Evolutionary conservation across 202 grass and related monocot genomes (phyloP).

Genomic region (Dendrocalamus latiflorus): DNA sequence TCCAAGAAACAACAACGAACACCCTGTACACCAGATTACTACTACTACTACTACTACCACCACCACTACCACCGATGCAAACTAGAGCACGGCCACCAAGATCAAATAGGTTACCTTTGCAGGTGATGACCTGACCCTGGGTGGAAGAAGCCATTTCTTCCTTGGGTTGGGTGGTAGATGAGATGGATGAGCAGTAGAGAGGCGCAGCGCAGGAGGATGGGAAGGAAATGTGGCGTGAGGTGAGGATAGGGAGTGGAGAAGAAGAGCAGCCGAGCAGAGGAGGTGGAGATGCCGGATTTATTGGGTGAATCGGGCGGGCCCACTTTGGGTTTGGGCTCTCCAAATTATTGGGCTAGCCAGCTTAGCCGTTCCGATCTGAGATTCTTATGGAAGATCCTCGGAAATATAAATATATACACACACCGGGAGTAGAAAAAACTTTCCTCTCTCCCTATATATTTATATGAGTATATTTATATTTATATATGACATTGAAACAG

Average conservation of each 20-base stretch:
- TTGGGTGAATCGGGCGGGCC: too few relatives aligned
- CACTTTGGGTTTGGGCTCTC: not conserved
- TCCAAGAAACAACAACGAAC: not conserved
- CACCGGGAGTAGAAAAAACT: too few relatives aligned
- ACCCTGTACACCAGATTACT: not conserved
- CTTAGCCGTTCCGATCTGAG: conserved; percentile 2
- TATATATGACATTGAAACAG: too few relatives aligned
- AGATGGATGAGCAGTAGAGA: not conserved
- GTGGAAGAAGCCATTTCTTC: conserved; percentile 49
- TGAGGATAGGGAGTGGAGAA: conserved; percentile 4
- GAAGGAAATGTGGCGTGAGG: not conserved
- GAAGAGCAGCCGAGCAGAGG: not conserved
- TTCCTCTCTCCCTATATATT: too few relatives aligned
- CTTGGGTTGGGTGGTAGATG: not conserved
- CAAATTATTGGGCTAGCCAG: not conserved
- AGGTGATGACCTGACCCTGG: conserved; percentile 90
- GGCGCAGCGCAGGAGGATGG: not conserved
- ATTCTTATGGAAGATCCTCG: not conserved
- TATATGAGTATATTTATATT: too few relatives aligned
- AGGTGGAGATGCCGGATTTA: not conserved
- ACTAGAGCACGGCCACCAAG: not conserved
- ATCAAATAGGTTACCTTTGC: conserved; percentile 62
- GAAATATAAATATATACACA: too few relatives aligned
- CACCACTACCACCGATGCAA: not conserved
- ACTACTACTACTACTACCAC: too few relatives aligned